Base-by-base conservation (phyloP, 495 filamentous ascomycete species). In the Aspergillus hancockii region DNA sequence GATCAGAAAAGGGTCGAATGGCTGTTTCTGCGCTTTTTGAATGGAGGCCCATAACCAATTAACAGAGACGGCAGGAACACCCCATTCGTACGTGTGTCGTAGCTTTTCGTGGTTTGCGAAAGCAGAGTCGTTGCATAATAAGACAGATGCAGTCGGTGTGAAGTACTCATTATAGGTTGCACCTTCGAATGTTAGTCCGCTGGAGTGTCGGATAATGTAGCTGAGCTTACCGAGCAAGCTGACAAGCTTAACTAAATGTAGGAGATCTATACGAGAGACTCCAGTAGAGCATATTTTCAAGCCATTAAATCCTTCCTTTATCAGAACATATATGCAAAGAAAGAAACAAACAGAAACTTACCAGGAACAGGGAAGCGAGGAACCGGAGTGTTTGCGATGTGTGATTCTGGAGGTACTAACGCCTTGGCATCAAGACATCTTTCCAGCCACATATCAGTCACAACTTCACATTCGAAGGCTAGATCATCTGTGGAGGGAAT, bases 371-470 rank as follows among this genome's bases (percentile, higher is more conserved):
- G 88, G 55, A 90, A 89, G 31, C 70, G 65, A 7, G 83, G 79
- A 59, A 96, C 89, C 1, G 93, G 92, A 4, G 81, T 87, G 59
- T 88, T 90, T 23, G 90, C 83, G 55, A 90, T 79, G 68, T 93
- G 82, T 0, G 84, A 79, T 51, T 75, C 70, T n/a, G 92, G 91
- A 10, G 87, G 77, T 36, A 91, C 83, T 56, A 92, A 81, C 9
- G 70, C 75, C 64, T 90, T 91, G 16, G 85, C 81, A 64, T 91
- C 83, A 32, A 98, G 74, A 69, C 93, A 98, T 45, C 85, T 81
- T 72, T 98, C 94, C 38, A 98, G 79, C 86, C 93, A 98, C 81
- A 93, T 94, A 62, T 96, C 90, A 10, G 91, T 97, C 38, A 96
- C 88, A 45, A 87, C 71, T 34, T 73, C 71, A 54, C 76, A 74